Base-by-base conservation (phyloP, 1,139 yeast genomes). In the Magnusiomyces ingens region DNA sequence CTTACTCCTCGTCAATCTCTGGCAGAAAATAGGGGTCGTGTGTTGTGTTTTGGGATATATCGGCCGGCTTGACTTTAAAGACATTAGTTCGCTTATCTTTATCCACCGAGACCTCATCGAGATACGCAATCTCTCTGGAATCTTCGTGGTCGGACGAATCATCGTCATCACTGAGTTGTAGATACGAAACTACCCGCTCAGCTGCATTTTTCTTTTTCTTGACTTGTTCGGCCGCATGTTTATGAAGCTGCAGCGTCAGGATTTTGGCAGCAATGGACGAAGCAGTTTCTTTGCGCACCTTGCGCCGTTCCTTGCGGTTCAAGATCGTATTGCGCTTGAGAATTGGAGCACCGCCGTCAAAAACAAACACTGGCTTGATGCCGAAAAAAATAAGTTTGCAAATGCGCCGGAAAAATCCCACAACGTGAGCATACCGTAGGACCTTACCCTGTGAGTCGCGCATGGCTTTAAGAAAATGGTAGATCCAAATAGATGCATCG, bases 401-500 rank as follows among this genome's bases (percentile, higher is more conserved):
- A 13, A 94, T 90, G 55, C 99, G 76, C 59, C 98, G 74, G 68
- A 93, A 93, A 66, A 94, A 94, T 11, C 99, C 99, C 29, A 91
- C 85, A 19, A 93, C 81, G 67, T 94, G 99, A 0, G 97, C 85
- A 58, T 82, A 86, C 42, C 79, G 78, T 57, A 93, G 69, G 1
- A 88, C 80, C 58, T 86, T 81, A 17, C 98, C 99, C 45, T 86
- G 86, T 46, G 80, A 72, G 65, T 90, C 96, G 61, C 99, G 76
- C 22, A 93, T 95, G 0, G 99, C 99, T 66, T 91, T 93, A 59
- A 94, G 73, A 65, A 94, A 94, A 68, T 94, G 99, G 67, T 94
- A 94, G 53, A 94, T 87, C 99, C 99, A 94, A 60, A 94, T 94
- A 1, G 98, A 91, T 0, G 99, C 99, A 74, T 94, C 99, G 11